Base-by-base conservation (phyloP, 2,329 filamentous ascomycete species). In the Scedosporium aurantiacum region DNA sequence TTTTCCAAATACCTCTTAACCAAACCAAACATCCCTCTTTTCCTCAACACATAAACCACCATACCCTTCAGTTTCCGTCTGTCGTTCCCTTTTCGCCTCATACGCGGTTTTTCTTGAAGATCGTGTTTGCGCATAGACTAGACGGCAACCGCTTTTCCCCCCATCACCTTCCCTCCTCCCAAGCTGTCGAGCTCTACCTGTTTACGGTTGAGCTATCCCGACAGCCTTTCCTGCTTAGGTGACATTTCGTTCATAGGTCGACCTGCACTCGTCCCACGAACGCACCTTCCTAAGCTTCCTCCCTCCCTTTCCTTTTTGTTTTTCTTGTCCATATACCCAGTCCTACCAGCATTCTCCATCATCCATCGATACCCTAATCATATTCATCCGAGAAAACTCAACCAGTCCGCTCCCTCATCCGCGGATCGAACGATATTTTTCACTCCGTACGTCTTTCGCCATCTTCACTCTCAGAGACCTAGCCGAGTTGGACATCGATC, bases 231-330 rank as follows among this genome's bases (percentile, higher is more conserved):
- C 28, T 23, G 32, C 32, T 50, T 56, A 14, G 40, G 61, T 68
- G 68, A 68, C 65, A 67, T 74, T 69, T 72, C 74, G 66, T 70
- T 70, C 66, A 64, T 67, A 69, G 59, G 72, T 68, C 73, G 74
- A 71, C 73, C 73, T 76, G 74, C 74, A 76, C 74, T 67, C 72
- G 71, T 70, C 70, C 59, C 59, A 45, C 59, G 37, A 57, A n/a
- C 59, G 18, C 56, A 32, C 47, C 32, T 50, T 23, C 59, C 32
- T 45, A 14, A 47, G 47, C 47, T 61, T 61, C 37, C 50, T 56
- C 27, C 43, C 16, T 25, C 27, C 18, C 21, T 14, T 23, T 28
- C 21, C 2, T 27, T 25, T 6, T 14, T 23, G 10, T 18, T 40
- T 25, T 18, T 32, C n/a, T 25, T 10, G 23, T 25, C 55, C 55